Evolutionary conservation across 2,329 filamentous ascomycete species (phyloP).

Genomic region (Hirsutella thompsonii): DNA sequence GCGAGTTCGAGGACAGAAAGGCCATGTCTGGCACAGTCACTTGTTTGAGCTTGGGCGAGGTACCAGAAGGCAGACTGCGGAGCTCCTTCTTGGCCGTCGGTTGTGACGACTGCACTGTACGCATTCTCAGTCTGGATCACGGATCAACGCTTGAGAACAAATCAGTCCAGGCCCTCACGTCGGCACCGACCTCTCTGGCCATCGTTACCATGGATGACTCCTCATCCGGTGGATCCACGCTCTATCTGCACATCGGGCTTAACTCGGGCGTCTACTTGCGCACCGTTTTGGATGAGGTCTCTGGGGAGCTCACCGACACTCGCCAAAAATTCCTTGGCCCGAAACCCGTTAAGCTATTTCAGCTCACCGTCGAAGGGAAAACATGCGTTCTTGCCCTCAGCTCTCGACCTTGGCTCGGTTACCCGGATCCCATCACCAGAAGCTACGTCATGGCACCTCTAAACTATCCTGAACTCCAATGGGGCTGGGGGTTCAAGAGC

Average conservation of each 20-base stretch:
- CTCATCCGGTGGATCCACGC: constrained; percentile 71
- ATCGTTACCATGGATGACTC: constrained; percentile 97
- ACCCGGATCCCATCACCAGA: constrained; percentile 76
- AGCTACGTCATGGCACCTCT: constrained; percentile 87
- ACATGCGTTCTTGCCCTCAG: constrained; percentile 81
- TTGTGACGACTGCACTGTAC: constrained; percentile 91
- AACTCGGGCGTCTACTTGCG: constrained; percentile 93
- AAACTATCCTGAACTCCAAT: constrained; percentile 78
- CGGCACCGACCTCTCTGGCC: constrained; percentile 73
- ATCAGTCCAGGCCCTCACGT: constrained; percentile 85
- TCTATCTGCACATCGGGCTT: constrained; percentile 92
- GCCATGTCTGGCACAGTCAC: constrained; percentile 94
- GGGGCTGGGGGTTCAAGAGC: constrained; percentile 93
- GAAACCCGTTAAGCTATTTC: constrained; percentile 79
- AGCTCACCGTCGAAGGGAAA: constrained; percentile 76
- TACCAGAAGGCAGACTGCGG: constrained; percentile 77
- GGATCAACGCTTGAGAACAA: constrained; percentile 87
- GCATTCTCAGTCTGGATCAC: constrained; percentile 79
- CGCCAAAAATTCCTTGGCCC: constrained; percentile 88
- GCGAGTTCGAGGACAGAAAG: constrained; percentile 89
- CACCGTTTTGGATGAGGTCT: constrained; percentile 88
- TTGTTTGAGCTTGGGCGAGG: constrained; percentile 82
- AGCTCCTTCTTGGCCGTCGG: constrained; percentile 93
- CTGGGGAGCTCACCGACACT: constrained; percentile 89
- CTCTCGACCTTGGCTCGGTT: constrained; percentile 91